These are phyloP conservation scores for Salvia hispanica DNA, from an alignment of 257 asterid species.

Conservation along the genomic window DNA sequence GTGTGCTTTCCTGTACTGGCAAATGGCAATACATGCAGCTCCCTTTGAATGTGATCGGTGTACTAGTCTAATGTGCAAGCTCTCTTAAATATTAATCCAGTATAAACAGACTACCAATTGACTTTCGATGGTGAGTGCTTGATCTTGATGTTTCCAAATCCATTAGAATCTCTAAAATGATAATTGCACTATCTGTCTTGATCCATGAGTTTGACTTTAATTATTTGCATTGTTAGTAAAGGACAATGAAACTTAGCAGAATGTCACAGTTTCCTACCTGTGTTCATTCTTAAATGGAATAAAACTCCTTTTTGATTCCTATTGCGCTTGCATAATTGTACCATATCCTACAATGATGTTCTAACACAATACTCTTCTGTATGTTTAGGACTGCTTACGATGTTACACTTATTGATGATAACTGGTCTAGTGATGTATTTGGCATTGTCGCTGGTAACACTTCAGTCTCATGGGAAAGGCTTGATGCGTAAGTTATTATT, in stretches of 20 bases:
- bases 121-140: slow-evolving; percentile 4
- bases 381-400: slow-evolving; percentile 84
- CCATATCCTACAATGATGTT: slow-evolving; percentile 5
- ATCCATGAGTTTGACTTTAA: neutral
- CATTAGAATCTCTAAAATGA: neutral
- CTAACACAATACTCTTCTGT: slow-evolving; percentile 23
- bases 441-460: slow-evolving; percentile 72
- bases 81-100: neutral
- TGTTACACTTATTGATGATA: slow-evolving; percentile 72
- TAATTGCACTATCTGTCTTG: neutral
- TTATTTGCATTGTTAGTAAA: neutral
- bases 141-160: neutral
- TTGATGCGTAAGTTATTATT: slow-evolving; percentile 72
- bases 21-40: neutral
- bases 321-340: neutral
- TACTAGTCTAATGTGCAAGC: neutral
- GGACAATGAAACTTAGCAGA: neutral
- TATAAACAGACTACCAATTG: neutral
- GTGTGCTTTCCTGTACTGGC: too few species aligned
- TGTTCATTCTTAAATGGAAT: slow-evolving; percentile 16
- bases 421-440: slow-evolving; percentile 74
- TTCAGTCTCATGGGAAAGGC: slow-evolving; percentile 89
- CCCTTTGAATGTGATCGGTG: neutral
- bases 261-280: neutral
- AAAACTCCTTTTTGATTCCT: slow-evolving; percentile 7